Conservation (phyloP, 2,329 filamentous ascomycete species). For the Aaosphaeria pasadenensis region DNA sequence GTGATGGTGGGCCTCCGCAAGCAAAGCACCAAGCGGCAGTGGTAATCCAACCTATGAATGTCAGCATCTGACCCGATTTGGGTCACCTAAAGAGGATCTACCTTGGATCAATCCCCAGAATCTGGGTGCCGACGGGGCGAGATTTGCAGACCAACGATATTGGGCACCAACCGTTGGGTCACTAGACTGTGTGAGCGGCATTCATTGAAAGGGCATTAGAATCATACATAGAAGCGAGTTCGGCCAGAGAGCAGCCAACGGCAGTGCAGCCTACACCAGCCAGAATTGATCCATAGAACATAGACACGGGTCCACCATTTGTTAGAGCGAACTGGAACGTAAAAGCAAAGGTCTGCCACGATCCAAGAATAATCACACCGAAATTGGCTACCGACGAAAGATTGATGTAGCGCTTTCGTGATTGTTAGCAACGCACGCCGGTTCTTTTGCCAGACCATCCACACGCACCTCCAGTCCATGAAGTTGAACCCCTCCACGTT, state of each 20-base stretch:
- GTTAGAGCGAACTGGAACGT: constrained; percentile 23
- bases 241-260: constrained; percentile 29
- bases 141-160: constrained; percentile 30
- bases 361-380: constrained; percentile 18
- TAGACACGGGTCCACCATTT: constrained; percentile 28
- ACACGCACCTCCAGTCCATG: constrained; percentile 3
- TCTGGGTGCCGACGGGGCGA: constrained; percentile 18
- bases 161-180: constrained; percentile 32
- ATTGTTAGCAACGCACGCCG: background rate
- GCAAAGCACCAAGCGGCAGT: constrained; percentile 38
- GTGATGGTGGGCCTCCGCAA: constrained; percentile 20
- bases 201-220: background rate
- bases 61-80: constrained; percentile 12
- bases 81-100: background rate
- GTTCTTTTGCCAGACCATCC: background rate
- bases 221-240: constrained; percentile 28
- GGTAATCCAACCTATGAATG: constrained; percentile 40
- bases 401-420: constrained; percentile 23
- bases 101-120: constrained; percentile 31
- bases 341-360: constrained; percentile 24
- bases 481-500: background rate
- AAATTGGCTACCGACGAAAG: constrained; percentile 21
- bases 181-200: constrained; percentile 20
- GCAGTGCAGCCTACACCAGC: constrained; percentile 23
- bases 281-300: constrained; percentile 27